Evolutionary conservation across 2,329 filamentous ascomycete species (phyloP).

Genomic region (Polytolypa hystricis): DNA sequence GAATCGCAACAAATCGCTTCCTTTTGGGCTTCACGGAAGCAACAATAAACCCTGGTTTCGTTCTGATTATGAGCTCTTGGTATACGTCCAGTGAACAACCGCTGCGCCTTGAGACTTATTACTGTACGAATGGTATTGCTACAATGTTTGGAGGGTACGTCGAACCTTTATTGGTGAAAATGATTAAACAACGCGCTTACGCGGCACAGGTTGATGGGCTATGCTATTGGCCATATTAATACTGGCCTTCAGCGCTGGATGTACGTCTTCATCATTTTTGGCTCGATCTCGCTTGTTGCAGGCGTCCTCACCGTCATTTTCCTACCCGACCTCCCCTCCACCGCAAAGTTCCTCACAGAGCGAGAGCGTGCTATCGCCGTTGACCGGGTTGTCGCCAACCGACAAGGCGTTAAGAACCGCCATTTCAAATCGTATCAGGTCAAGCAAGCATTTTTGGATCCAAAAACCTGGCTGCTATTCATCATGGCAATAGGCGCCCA

Average conservation of each 20-base stretch:
- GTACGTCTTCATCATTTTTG: constrained; percentile 49
- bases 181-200: no score
- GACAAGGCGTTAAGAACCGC: constrained; percentile 44
- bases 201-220: constrained; percentile 37
- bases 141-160: constrained; percentile 48
- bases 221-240: constrained; percentile 49
- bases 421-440: constrained; percentile 39
- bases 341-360: constrained; percentile 32
- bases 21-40: constrained; percentile 40
- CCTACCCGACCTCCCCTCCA: constrained; percentile 36
- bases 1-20: constrained; percentile 35
- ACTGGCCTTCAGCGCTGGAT: constrained; percentile 42
- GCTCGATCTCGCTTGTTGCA: constrained; percentile 26
- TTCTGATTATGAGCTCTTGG: constrained; percentile 43
- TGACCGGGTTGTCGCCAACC: constrained; percentile 41
- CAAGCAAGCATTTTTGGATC: constrained; percentile 39
- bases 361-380: constrained; percentile 38
- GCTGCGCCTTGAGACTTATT: constrained; percentile 44
- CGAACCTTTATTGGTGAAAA: not conserved
- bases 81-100: constrained; percentile 40
- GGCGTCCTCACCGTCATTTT: constrained; percentile 27
- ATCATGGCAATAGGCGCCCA: constrained; percentile 43
- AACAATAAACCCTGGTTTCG: constrained; percentile 39
- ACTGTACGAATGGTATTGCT: constrained; percentile 49
- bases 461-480: constrained; percentile 51